Base-by-base conservation (phyloP, 192 early-diverging fungal species). In the Thamnidium elegans region DNA sequence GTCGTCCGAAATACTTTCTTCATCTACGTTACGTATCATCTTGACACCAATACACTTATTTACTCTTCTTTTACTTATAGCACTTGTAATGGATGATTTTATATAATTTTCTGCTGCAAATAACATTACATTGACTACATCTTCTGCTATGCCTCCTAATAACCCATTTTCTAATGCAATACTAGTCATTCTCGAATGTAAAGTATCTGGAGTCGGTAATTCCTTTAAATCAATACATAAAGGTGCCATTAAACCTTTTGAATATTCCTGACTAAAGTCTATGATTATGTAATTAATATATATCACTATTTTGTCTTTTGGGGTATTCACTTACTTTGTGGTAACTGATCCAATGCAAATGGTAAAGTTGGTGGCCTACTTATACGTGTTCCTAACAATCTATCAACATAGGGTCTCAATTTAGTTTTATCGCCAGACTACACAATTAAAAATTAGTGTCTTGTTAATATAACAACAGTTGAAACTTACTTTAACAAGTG, bases 61-160 rank as follows among this genome's bases (percentile, higher is more conserved):
- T 4, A 79, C 76, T 26, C 89, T 77, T 42, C 80, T 69, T 55
- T 88, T 87, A 75, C 80, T 83, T 26, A 90, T 84, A 55, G 81
- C 83, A 30, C 86, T 87, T 26, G 83, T 86, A 45, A 90, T 75
- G 10, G 87, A 77, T 53, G 83, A 83, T 56, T 87, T 86, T 56
- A 90, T 75, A 58, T 90, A 87, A 55, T 77, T 80, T 78, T 90
- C 89, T 63, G 89, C 73, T 4, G 86, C 85, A 58, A 85, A 84
- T 36, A 89, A 59, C 73, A 90, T 78, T 23, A 84, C 74, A 60
- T 89, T 81, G 23, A 87, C 82, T 21, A 79, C 68, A 23, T 84
- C 84, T 20, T 82, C 79, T 17, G 79, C 78, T 1, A 86, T 85
- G 11, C 89, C 89, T 14, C 83, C 86, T 20, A 84, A 42, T 45